phyloP scores from a whole-genome alignment of 2,329 filamentous ascomycete species.

The Claviceps citrina region DNA sequence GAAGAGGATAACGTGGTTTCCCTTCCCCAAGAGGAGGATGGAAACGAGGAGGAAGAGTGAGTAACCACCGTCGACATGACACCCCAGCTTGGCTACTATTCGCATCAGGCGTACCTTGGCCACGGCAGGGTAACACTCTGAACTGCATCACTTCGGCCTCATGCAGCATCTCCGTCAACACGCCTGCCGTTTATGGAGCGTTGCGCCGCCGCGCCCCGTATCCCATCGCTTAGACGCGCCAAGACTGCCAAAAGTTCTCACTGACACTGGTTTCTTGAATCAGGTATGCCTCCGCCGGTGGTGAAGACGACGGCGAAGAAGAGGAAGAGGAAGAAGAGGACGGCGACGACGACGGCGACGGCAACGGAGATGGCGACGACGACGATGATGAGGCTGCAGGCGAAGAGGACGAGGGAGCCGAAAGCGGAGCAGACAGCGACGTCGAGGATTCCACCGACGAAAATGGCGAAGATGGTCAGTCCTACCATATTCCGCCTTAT shows the following conservation, averaged over 20 bases:
- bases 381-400: slow-evolving; percentile 15
- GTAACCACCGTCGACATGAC: slow-evolving; percentile 10
- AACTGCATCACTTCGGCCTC: background rate
- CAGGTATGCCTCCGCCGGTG: slow-evolving; percentile 22
- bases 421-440: slow-evolving; percentile 11
- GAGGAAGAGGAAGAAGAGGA: slow-evolving; percentile 26
- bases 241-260: background rate
- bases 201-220: background rate
- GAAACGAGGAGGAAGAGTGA: slow-evolving; percentile 40
- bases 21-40: slow-evolving; percentile 35
- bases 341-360: slow-evolving; percentile 19
- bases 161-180: background rate
- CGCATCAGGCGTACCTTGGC: background rate
- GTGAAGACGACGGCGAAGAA: slow-evolving; percentile 26
- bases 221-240: background rate
- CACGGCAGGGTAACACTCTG: background rate
- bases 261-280: background rate
- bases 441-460: slow-evolving; percentile 8
- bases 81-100: background rate
- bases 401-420: slow-evolving; percentile 8
- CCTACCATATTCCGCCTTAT: background rate
- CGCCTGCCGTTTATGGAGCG: background rate
- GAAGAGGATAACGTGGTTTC: slow-evolving; percentile 40
- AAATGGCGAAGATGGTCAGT: slow-evolving; percentile 23
- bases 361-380: slow-evolving; percentile 19